Base-by-base conservation (phyloP, 2,329 filamentous ascomycete genomes). In the Penicillium sp. region DNA sequence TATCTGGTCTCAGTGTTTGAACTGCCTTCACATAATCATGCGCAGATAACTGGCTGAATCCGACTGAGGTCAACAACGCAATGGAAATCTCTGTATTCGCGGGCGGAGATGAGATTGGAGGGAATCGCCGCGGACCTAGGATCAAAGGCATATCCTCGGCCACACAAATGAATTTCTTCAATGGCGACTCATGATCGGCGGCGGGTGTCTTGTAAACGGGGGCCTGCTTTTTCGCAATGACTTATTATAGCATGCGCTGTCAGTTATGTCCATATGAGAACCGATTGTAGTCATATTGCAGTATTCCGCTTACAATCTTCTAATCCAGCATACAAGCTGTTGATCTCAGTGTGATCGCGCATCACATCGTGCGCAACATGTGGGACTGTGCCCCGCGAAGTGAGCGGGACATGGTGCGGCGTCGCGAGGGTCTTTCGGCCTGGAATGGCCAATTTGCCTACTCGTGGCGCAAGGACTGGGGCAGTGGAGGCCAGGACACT, bases 311-410 rank as follows among this genome's bases (percentile, higher is more conserved):
- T 81, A 97, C 94, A 97, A 75, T 99, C 94, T 80, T 99, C 94
- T 29, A 97, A 78, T 0, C 89, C 90, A 68, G 94, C 79, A 71
- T 96, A 96, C 3, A 90, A 81, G 27, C 89, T 89, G 29, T 79
- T 78, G 58, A 95, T 80, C 5, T 82, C 72, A 1, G 87, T 86
- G 67, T 88, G 80, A 54, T 85, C 87, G 40, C 76, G 73, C 63
- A 94, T 80, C 60, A 89, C 89, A 78, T 99, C 94, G 39, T 92
- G 92, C 3, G 92, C 90, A 62, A 99, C 77, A 76, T 99, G 94
- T 50, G 94, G 92, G 36, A 97, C 79, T 1, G 84, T 85, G 23
- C 94, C 94, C 68, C 94, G 84, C 34, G 94, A 97, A 3, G 90
- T 89, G 63, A 89, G 81, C 50, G 86, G 87, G 57, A 96, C 78